Conservation (phyloP, 1,284 basidiomycete species). For the Neonothopanus nambi region DNA sequence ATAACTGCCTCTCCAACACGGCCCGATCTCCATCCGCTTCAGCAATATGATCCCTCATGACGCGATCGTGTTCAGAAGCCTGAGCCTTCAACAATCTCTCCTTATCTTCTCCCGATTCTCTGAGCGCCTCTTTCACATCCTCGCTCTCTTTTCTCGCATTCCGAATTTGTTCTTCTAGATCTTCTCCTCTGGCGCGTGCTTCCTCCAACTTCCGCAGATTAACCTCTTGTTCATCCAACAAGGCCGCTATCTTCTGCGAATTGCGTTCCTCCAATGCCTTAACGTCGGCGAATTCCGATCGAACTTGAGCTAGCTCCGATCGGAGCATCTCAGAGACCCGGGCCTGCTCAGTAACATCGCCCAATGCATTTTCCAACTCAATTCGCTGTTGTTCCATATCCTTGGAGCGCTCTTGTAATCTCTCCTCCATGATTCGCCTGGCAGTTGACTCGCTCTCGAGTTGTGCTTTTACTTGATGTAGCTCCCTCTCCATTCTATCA, state of each 20-base stretch:
- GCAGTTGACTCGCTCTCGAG: slow-evolving; percentile 61
- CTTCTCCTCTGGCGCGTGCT: slow-evolving; percentile 68
- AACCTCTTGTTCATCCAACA: slow-evolving; percentile 74
- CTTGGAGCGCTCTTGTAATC: slow-evolving; percentile 60
- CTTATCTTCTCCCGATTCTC: slow-evolving; percentile 69
- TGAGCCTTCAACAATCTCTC: slow-evolving; percentile 74
- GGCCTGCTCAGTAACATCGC: slow-evolving; percentile 69
- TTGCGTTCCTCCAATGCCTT: slow-evolving; percentile 70
- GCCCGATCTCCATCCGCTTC: slow-evolving; percentile 91
- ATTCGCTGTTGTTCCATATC: slow-evolving; percentile 62
- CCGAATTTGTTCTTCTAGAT: slow-evolving; percentile 72
- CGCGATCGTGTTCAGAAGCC: slow-evolving; percentile 79
- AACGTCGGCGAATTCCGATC: slow-evolving; percentile 70
- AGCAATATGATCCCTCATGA: slow-evolving; percentile 84
- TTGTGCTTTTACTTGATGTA: slow-evolving; percentile 63
- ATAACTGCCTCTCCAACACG: slow-evolving; percentile 84
- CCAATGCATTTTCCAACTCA: slow-evolving; percentile 61
- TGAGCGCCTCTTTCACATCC: slow-evolving; percentile 65
- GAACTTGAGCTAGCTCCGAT: slow-evolving; percentile 66
- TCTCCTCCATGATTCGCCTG: slow-evolving; percentile 62
- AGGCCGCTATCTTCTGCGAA: slow-evolving; percentile 56
- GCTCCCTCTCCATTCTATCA: slow-evolving; percentile 59
- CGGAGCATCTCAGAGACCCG: slow-evolving; percentile 63
- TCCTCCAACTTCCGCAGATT: slow-evolving; percentile 73
- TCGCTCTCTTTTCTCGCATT: slow-evolving; percentile 66